phyloP scores from a whole-genome alignment of 345 rosid genomes.

The Citropsis articulata region DNA sequence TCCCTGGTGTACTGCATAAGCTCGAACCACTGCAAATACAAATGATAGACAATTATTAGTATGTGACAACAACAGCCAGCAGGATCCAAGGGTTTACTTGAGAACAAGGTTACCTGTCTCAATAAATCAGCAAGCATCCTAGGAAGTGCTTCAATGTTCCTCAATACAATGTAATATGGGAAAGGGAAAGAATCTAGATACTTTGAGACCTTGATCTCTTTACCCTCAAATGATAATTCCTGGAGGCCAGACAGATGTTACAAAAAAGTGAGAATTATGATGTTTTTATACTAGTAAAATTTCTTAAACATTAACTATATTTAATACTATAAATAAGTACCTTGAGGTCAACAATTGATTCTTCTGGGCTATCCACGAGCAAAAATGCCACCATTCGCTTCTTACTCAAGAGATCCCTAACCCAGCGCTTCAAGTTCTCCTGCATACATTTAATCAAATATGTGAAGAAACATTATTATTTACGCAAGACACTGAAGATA shows the following conservation, averaged over 20 bases:
- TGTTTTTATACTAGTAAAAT: neutral
- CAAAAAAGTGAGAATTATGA: neutral
- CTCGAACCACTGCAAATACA: slow-evolving; percentile 82
- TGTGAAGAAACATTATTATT: neutral
- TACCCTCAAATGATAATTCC: slow-evolving; percentile 52
- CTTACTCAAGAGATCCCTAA: slow-evolving; percentile 64
- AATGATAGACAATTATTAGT: neutral
- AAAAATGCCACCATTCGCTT: slow-evolving; percentile 94
- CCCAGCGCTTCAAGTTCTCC: slow-evolving; percentile 66
- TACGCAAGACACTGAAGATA: neutral
- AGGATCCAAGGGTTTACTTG: too few relatives aligned
- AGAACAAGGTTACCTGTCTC: slow-evolving; percentile 66
- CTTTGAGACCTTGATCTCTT: slow-evolving; percentile 39
- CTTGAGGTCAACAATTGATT: slow-evolving; percentile 67
- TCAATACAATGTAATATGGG: slow-evolving; percentile 78
- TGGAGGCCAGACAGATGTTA: slow-evolving; percentile 18
- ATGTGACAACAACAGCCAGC: neutral
- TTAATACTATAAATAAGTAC: slow-evolving; percentile 26
- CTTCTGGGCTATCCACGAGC: slow-evolving; percentile 65
- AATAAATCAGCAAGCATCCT: slow-evolving; percentile 77
- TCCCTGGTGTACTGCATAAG: slow-evolving; percentile 73
- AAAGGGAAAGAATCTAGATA: slow-evolving; percentile 92
- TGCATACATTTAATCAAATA: slow-evolving; percentile 19
- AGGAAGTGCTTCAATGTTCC: slow-evolving; percentile 79
- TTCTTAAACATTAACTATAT: neutral